Conservation (phyloP, 1,284 basidiomycete species). For the Leccinum subspadiceum region DNA sequence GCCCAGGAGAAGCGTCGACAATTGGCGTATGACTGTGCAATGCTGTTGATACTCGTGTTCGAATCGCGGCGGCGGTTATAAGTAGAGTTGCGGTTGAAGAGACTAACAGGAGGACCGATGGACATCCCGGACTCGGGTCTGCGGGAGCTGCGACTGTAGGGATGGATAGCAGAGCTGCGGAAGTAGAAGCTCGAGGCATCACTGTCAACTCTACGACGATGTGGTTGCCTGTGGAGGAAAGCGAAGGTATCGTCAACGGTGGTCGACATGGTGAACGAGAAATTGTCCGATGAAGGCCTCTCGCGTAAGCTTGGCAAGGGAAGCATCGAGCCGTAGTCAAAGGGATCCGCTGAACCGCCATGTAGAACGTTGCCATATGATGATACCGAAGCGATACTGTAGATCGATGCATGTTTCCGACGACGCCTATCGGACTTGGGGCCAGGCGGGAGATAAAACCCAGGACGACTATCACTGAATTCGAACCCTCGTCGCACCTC, state of each 20-base stretch:
- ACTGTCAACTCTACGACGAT: constrained; percentile 62
- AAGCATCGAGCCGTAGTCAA: constrained; percentile 54
- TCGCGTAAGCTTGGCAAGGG: constrained; percentile 45
- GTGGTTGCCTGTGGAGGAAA: constrained; percentile 48
- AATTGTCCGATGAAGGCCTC: constrained; percentile 55
- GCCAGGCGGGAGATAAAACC: too few species aligned
- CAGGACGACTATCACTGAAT: too few species aligned
- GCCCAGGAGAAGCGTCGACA: constrained; percentile 62
- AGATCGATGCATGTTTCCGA: constrained; percentile 12
- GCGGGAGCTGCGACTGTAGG: constrained; percentile 44
- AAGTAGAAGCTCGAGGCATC: constrained; percentile 77
- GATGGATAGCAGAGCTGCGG: constrained; percentile 36
- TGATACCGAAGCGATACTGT: constrained; percentile 77
- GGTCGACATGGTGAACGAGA: constrained; percentile 53
- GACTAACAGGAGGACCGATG: constrained; percentile 62
- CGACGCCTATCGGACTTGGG: too few species aligned
- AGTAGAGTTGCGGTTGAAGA: constrained; percentile 64
- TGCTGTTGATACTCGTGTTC: constrained; percentile 48
- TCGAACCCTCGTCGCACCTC: too few species aligned
- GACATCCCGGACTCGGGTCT: constrained; percentile 50
- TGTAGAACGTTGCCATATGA: constrained; percentile 73
- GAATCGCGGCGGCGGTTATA: constrained; percentile 52
- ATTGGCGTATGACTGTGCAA: constrained; percentile 51
- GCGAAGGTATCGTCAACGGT: constrained; percentile 72
- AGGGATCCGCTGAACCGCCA: constrained; percentile 65